phyloP scores from a whole-genome alignment of 352 stramenopile species.

The Pythium periplocum region DNA sequence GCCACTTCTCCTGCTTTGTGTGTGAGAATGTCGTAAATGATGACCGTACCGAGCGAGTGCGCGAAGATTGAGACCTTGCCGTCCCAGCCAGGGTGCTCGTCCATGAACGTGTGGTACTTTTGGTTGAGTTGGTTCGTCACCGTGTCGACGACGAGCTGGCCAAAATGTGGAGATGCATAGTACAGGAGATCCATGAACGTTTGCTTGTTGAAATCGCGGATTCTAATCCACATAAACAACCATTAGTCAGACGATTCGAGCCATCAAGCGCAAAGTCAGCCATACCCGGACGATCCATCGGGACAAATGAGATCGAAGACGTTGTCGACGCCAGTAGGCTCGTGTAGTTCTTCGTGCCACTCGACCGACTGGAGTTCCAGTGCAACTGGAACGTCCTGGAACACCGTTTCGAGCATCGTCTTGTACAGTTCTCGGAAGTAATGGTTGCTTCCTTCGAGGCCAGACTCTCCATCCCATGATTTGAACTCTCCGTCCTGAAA shows the following conservation, averaged over 20 bases:
- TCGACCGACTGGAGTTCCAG: conserved; percentile 88
- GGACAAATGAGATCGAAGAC: conserved; percentile 84
- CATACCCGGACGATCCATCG: conserved; percentile 65
- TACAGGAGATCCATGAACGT: conserved; percentile 94
- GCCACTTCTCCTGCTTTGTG: conserved; percentile 58
- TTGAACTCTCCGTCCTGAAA: conserved; percentile 83
- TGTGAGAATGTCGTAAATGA: conserved; percentile 90
- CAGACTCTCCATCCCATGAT: conserved; percentile 67
- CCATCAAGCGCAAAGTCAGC: background rate
- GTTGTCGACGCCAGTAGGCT: conserved; percentile 79
- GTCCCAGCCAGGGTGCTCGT: conserved; percentile 83
- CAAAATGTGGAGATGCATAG: conserved; percentile 88
- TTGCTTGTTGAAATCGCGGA: conserved; percentile 92
- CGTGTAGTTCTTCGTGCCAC: conserved; percentile 87
- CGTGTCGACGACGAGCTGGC: conserved; percentile 89
- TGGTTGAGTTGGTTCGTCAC: conserved; percentile 86
- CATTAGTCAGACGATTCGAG: too few species aligned
- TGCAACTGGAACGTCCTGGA: conserved; percentile 74
- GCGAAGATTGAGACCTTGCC: conserved; percentile 87
- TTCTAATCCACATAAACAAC: conserved; percentile 24
- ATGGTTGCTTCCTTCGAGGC: conserved; percentile 70
- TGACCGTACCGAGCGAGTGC: conserved; percentile 88
- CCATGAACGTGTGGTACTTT: conserved; percentile 89
- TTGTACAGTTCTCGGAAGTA: conserved; percentile 75
- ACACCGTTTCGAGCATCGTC: conserved; percentile 70